Evolutionary conservation across 2,329 filamentous ascomycete species (phyloP).

Genomic region (Trichoderma harzianum): DNA sequence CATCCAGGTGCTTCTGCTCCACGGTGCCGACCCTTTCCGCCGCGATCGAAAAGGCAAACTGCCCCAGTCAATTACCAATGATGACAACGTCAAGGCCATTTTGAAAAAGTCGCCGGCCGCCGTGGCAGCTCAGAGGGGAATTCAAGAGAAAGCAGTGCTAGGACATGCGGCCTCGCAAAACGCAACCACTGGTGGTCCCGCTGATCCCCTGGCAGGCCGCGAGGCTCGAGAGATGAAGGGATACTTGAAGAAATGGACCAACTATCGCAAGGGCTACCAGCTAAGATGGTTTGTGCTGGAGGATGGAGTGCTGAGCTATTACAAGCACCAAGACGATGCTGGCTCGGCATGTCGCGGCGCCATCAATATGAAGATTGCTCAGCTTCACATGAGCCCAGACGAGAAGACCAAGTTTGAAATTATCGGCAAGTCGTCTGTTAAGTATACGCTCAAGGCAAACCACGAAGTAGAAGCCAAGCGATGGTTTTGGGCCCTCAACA

Average conservation of each 20-base stretch:
- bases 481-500: slow-evolving; percentile 99
- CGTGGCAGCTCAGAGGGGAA: slow-evolving; percentile 87
- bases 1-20: slow-evolving; percentile 85
- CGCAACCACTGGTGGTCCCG: slow-evolving; percentile 48
- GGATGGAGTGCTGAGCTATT: slow-evolving; percentile 96
- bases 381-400: slow-evolving; percentile 90
- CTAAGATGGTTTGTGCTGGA: slow-evolving; percentile 96
- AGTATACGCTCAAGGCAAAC: slow-evolving; percentile 96
- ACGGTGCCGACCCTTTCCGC: slow-evolving; percentile 93
- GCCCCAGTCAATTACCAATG: slow-evolving; percentile 93
- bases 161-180: slow-evolving; percentile 65
- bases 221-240: slow-evolving; percentile 97
- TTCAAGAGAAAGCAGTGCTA: slow-evolving; percentile 95
- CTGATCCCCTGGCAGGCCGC: slow-evolving; percentile 67
- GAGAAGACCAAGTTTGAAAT: slow-evolving; percentile 99
- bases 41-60: slow-evolving; percentile 93
- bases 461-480: slow-evolving; percentile 97
- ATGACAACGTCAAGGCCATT: slow-evolving; percentile 83
- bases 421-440: slow-evolving; percentile 95
- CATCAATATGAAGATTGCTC: slow-evolving; percentile 97
- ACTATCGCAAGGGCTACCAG: slow-evolving; percentile 96
- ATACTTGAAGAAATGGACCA: slow-evolving; percentile 99
- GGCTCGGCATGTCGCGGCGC: slow-evolving; percentile 94
- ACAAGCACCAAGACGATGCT: slow-evolving; percentile 97
- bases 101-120: slow-evolving; percentile 93